Conservation (phyloP, 139 green algal species). For the Zygnema circumcarinatum region DNA sequence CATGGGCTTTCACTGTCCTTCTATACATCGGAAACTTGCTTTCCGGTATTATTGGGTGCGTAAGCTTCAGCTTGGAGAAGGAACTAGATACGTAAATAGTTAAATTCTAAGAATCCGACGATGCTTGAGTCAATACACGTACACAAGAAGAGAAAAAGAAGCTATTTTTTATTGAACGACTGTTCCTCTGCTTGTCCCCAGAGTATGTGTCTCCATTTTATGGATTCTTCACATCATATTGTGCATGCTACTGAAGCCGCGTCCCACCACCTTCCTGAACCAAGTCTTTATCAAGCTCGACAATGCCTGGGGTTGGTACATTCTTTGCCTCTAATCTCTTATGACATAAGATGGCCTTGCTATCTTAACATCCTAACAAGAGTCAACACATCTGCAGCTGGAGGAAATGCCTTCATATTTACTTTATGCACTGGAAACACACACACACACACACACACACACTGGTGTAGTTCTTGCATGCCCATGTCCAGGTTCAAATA, state of each 20-base stretch:
- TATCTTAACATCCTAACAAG: no score
- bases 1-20: conserved; percentile 61
- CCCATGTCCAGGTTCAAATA: no score
- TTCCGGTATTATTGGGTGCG: conserved; percentile 74
- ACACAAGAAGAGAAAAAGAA: no score
- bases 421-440: not conserved
- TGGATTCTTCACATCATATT: conserved; percentile 95
- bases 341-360: no score
- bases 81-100: no score
- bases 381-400: no score
- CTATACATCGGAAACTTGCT: conserved; percentile 56
- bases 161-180: no score
- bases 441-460: no score
- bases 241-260: conserved; percentile 87
- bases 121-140: no score
- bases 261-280: conserved; percentile 88
- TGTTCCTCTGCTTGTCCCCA: not conserved
- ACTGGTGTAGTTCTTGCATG: no score
- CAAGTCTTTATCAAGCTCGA: conserved; percentile 86
- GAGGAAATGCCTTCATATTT: conserved; percentile 1
- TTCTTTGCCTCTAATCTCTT: not conserved
- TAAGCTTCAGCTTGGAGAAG: no score
- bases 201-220: conserved; percentile 71
- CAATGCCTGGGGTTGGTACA: conserved; percentile 72
- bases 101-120: no score